Evolutionary conservation across 192 early-diverging fungal genomes (phyloP), one percentile per base, ranked within the genome.

Genomic region (Physocladia obscura): DNA sequence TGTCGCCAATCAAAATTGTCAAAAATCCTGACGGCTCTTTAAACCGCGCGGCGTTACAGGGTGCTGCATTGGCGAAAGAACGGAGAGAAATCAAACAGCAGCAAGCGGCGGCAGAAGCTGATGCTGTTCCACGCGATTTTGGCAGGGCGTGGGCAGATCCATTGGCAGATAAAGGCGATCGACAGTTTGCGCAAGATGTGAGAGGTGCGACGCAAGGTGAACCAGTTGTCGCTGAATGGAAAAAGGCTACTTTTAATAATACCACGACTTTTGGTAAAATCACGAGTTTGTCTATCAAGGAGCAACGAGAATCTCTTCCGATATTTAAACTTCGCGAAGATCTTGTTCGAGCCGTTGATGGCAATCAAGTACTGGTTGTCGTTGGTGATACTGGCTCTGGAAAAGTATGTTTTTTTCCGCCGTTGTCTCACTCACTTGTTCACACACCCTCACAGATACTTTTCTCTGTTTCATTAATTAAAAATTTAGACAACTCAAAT

Each of bases 371-470:
- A 59, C 57, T 97, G 38, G 82, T 99, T 29, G 91, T 99, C 2
- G 91, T 98, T 39, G 96, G 96, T 50, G 94, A 98, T 71, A 99
- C 95, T 13, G 95, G 96, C 22, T 97, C 95, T 0, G 97, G 97
- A 44, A 99, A 99, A 52, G 69, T 71, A 17, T 62, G 49, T 65
- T 34, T 2, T 27, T 17, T 4, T 34, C 34, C n/a, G n/a, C n/a
- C n/a, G n/a, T n/a, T n/a, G n/a, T n/a, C n/a, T n/a, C n/a, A n/a
- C n/a, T 3, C 17, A 17, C 17, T 21, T 48, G 47, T 48, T 48
- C 19, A 48, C 47, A 48, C 47, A n/a, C 47, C n/a, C n/a, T n/a
- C n/a, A n/a, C n/a, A n/a, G 34, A 35, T n/a, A 35, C 1, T 61
- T n/a, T 64, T 37, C 24, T 26, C 0, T 17, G 50, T 35, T 6